Percentiles rank a stretch among this genome's conserved stretches.
phyloP scores from a whole-genome alignment of 805 yeast genomes.

The Nakazawaea ernobii region DNA sequence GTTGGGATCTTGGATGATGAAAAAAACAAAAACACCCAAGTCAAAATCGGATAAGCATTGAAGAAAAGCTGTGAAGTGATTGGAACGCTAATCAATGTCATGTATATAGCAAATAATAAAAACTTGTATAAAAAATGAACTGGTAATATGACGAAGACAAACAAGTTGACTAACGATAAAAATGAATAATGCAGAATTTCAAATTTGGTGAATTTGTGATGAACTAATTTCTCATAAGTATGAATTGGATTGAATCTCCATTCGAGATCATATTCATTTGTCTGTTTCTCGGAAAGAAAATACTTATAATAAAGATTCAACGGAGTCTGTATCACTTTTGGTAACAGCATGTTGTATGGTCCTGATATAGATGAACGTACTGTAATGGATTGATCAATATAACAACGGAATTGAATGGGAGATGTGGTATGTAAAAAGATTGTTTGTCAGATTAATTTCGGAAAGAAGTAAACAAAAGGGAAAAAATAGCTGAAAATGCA shows the following conservation, averaged over 20 bases:
- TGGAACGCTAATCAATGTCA: slow-evolving; percentile 57
- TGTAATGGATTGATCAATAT: background rate
- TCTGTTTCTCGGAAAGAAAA: slow-evolving; percentile 10
- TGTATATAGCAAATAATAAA: slow-evolving; percentile 28
- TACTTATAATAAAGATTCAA: slow-evolving; percentile 4
- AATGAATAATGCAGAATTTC: slow-evolving; percentile 38
- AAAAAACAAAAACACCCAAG: slow-evolving; percentile 84
- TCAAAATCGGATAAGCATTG: slow-evolving; percentile 73
- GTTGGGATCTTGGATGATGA: slow-evolving; percentile 70
- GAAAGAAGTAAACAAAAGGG: background rate
- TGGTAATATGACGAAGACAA: slow-evolving; percentile 56
- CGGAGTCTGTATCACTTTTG: slow-evolving; percentile 2
- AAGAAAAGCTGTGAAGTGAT: slow-evolving; percentile 78
- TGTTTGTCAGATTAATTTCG: background rate
- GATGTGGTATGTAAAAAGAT: too few species aligned
- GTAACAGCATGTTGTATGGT: background rate
- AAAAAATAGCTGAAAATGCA: background rate
- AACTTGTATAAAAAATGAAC: slow-evolving; percentile 36
- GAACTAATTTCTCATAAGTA: slow-evolving; percentile 1
- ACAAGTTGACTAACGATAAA: slow-evolving; percentile 44
- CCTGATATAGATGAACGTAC: background rate
- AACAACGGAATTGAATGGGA: too few species aligned
- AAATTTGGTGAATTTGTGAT: slow-evolving; percentile 2
- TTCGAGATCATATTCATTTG: slow-evolving; percentile 9
- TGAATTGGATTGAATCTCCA: slow-evolving; percentile 10